Conservation (phyloP, 108 stramenopile genomes). For the Skeletonema menzelii region DNA sequence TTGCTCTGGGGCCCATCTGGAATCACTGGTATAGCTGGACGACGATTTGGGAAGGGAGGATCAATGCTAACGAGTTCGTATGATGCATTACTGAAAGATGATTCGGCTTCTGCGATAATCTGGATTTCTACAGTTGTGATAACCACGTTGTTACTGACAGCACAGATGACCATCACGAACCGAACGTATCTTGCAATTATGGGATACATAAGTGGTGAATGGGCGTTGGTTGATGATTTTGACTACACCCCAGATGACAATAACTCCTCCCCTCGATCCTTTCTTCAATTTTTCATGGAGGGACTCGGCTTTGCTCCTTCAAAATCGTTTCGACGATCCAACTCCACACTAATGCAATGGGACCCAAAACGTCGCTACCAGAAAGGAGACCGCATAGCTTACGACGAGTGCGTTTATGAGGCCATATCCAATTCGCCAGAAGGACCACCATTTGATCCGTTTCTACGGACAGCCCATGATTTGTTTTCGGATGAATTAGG, state of each 20-base stretch:
- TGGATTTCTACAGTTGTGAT: conserved; percentile 50
- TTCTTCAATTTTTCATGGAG: background rate
- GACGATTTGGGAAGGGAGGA: conserved; percentile 37
- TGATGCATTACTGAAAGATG: conserved; percentile 44
- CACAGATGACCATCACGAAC: conserved; percentile 64
- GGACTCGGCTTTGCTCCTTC: conserved; percentile 13
- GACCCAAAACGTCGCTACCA: conserved; percentile 70
- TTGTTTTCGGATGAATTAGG: conserved; percentile 72
- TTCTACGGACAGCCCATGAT: conserved; percentile 61
- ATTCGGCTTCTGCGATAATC: conserved; percentile 35
- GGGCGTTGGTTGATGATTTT: conserved; percentile 42
- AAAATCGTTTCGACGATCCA: conserved; percentile 12
- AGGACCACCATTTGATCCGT: conserved; percentile 70
- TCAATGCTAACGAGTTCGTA: conserved; percentile 25
- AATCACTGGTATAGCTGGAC: conserved; percentile 42
- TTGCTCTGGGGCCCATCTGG: conserved; percentile 60
- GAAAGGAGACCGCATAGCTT: conserved; percentile 64
- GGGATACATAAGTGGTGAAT: conserved; percentile 75
- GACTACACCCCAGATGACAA: background rate
- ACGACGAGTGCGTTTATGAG: conserved; percentile 47
- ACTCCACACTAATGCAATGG: conserved; percentile 57
- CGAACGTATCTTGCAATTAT: conserved; percentile 71
- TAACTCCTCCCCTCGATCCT: background rate
- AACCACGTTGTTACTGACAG: conserved; percentile 47
- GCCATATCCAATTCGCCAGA: conserved; percentile 69